Conservation (phyloP, 768 basidiomycete species). For the Amanita rubescens region DNA sequence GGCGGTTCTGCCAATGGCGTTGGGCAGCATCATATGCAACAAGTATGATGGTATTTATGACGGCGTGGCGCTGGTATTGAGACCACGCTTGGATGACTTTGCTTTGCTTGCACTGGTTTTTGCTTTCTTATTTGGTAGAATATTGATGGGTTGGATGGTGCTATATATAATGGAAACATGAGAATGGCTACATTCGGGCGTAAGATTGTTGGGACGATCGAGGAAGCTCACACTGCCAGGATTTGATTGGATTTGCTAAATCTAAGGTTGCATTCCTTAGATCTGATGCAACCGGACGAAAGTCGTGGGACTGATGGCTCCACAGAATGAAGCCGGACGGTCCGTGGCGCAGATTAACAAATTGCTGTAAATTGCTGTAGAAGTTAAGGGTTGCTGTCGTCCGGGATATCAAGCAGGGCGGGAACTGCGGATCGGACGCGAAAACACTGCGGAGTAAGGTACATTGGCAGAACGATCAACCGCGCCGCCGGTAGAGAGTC, state of each 20-base stretch:
- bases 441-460: slow-evolving; percentile 1
- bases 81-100: background rate
- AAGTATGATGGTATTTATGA: background rate
- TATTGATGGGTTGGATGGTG: background rate
- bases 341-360: background rate
- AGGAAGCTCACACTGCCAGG: background rate
- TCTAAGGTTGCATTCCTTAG: background rate
- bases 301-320: background rate
- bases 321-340: background rate
- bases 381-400: background rate
- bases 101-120: slow-evolving; percentile 4
- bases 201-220: background rate
- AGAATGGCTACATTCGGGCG: background rate
- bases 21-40: background rate
- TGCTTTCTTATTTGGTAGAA: background rate
- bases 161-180: background rate
- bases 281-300: background rate
- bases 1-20: slow-evolving; percentile 9
- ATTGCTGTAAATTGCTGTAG: background rate
- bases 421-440: background rate
- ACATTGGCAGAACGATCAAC: slow-evolving; percentile 14
- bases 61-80: background rate
- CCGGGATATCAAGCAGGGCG: background rate
- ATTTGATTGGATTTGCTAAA: background rate
- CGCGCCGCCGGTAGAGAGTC: slow-evolving; percentile 28